A percentile compares a stretch with the other conserved stretches of the same genome.
Evolutionary conservation across 2,329 filamentous ascomycete species (phyloP).

Genomic region (Pseudohalonectria lignicola): DNA sequence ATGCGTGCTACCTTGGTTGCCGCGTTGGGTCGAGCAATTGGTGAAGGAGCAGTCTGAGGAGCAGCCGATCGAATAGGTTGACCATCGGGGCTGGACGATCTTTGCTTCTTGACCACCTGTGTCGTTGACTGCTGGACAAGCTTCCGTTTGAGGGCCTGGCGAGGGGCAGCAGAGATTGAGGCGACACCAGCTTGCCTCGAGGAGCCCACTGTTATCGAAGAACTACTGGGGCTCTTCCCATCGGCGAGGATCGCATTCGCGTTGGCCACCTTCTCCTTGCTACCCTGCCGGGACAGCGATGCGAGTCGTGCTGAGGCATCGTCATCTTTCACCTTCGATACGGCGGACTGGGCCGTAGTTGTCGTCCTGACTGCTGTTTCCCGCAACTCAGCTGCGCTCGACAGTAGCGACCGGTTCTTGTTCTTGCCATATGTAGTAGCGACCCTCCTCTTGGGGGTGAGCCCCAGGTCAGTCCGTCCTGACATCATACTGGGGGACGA

Average conservation of each 20-base stretch:
- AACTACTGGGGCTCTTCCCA: too few species aligned
- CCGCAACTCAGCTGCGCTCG: not conserved
- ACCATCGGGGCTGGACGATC: slow-evolving; percentile 6
- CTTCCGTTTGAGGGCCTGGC: slow-evolving; percentile 5
- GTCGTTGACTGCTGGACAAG: slow-evolving; percentile 2
- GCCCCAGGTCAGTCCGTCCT: slow-evolving; percentile 8
- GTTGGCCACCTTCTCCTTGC: too few species aligned
- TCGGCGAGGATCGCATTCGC: too few species aligned
- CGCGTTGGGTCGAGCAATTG: too few species aligned
- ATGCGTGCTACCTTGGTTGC: too few species aligned
- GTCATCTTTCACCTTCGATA: not conserved
- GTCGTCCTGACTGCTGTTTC: not conserved
- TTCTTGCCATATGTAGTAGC: slow-evolving; percentile 17
- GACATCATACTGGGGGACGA: slow-evolving; percentile 9
- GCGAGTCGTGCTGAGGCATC: not conserved
- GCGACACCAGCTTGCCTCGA: too few species aligned
- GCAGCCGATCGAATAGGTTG: too few species aligned
- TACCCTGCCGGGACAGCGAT: not conserved
- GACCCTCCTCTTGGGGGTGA: slow-evolving; percentile 16
- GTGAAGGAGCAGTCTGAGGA: too few species aligned
- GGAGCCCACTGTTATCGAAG: too few species aligned
- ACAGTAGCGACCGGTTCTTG: slow-evolving; percentile 2
- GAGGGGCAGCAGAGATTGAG: too few species aligned
- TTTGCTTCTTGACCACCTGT: slow-evolving; percentile 4
- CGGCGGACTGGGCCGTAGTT: not conserved